Conservation (phyloP, 495 filamentous ascomycete species). For the Talaromyces adpressus region DNA sequence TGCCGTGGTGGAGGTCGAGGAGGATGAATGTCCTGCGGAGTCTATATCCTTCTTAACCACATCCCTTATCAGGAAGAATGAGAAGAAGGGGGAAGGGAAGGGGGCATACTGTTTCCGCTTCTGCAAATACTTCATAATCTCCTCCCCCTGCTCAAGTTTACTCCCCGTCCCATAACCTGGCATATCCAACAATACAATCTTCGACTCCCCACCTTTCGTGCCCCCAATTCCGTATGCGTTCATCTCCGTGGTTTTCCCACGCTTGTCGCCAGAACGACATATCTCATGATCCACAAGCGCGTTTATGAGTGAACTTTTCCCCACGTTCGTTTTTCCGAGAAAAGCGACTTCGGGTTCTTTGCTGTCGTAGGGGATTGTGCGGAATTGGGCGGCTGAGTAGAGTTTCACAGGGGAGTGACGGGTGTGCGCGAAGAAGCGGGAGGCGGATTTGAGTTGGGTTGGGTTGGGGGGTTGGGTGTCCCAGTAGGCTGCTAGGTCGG, state of each 20-base stretch:
- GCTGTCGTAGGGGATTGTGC: constrained; percentile 42
- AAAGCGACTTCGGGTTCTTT: constrained; percentile 57
- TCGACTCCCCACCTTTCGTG: constrained; percentile 43
- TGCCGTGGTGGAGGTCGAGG: constrained; percentile 72
- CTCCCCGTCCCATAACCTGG: constrained; percentile 86
- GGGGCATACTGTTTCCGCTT: constrained; percentile 55
- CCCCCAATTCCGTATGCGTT: constrained; percentile 77
- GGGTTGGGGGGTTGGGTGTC: constrained; percentile 48
- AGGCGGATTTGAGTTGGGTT: constrained; percentile 46
- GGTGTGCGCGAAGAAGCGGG: constrained; percentile 53
- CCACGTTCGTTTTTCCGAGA: constrained; percentile 83
- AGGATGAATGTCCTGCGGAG: constrained; percentile 76
- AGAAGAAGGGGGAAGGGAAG: background rate
- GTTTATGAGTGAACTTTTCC: constrained; percentile 85
- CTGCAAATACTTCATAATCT: constrained; percentile 79
- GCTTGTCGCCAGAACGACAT: constrained; percentile 60
- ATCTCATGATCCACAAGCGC: constrained; percentile 58
- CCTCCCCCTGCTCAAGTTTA: constrained; percentile 68
- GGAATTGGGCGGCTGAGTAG: constrained; percentile 66
- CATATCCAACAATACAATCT: constrained; percentile 74
- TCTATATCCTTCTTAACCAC: constrained; percentile 21
- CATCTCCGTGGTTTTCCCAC: constrained; percentile 74
- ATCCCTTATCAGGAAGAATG: background rate
- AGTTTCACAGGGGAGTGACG: constrained; percentile 54
- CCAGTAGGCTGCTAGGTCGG: constrained; percentile 47